Conservation (phyloP, 2,329 filamentous ascomycete genomes). For the Penicillium sp. region DNA sequence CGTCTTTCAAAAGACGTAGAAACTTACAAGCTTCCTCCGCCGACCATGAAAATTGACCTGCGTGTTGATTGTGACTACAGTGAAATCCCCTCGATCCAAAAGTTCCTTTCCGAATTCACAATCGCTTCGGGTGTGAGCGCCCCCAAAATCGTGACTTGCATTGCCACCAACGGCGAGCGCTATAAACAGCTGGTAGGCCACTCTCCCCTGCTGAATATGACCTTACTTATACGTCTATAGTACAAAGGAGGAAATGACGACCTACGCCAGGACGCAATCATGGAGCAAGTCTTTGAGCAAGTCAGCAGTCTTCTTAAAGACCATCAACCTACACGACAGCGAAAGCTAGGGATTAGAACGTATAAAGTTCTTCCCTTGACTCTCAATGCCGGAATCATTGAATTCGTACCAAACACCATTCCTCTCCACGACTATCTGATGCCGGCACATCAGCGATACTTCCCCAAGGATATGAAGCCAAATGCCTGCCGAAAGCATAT, state of each 20-base stretch:
- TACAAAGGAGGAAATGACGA: slow-evolving; percentile 96
- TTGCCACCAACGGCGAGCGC: slow-evolving; percentile 71
- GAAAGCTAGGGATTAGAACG: slow-evolving; percentile 84
- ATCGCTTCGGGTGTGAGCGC: slow-evolving; percentile 89
- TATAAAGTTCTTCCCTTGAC: slow-evolving; percentile 96
- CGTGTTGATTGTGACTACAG: slow-evolving; percentile 72
- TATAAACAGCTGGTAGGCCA: slow-evolving; percentile 76
- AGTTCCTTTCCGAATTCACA: slow-evolving; percentile 71
- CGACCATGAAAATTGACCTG: slow-evolving; percentile 81
- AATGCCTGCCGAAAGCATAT: slow-evolving; percentile 78
- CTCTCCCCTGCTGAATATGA: not conserved
- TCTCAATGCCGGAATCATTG: slow-evolving; percentile 82
- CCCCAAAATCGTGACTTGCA: slow-evolving; percentile 85
- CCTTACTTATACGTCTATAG: slow-evolving; percentile 33
- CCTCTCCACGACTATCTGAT: slow-evolving; percentile 89
- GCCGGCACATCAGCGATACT: slow-evolving; percentile 83
- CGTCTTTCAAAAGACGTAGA: slow-evolving; percentile 62
- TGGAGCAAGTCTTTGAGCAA: slow-evolving; percentile 98
- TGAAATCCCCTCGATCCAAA: slow-evolving; percentile 68
- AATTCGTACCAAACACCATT: slow-evolving; percentile 92
- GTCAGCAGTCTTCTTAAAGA: slow-evolving; percentile 86
- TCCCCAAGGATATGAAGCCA: slow-evolving; percentile 77
- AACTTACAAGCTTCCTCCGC: slow-evolving; percentile 73
- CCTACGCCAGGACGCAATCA: slow-evolving; percentile 92
- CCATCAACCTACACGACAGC: slow-evolving; percentile 81